These are phyloP conservation scores for Puccinia horiana DNA, from an alignment of 1,284 basidiomycete species.

Conservation along the genomic window DNA sequence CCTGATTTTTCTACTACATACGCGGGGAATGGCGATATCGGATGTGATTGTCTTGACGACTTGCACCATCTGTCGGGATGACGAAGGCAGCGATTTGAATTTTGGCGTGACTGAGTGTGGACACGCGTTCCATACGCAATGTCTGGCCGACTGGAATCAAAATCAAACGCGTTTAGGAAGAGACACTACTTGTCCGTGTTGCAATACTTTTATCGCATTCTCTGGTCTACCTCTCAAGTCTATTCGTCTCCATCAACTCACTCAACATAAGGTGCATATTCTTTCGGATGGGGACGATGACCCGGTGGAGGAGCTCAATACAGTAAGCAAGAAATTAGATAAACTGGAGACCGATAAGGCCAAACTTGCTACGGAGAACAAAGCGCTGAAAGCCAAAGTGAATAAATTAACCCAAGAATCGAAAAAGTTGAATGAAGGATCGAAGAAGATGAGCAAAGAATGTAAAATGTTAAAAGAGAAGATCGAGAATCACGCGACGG, in stretches of 20 bases:
- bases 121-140: conserved; percentile 6
- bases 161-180: neutral
- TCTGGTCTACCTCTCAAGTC: neutral
- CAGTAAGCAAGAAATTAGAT: neutral
- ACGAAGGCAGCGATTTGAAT: neutral
- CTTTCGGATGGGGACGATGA: neutral
- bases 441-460: neutral
- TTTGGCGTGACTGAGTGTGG: neutral
- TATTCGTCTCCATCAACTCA: neutral
- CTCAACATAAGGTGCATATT: neutral
- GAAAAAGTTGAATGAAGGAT: neutral
- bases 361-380: neutral
- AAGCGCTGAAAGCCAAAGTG: neutral
- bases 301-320: neutral
- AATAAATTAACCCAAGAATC: neutral
- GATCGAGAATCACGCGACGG: neutral
- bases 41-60: neutral
- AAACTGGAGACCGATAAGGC: conserved; percentile 3
- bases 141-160: neutral
- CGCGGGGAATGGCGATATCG: neutral
- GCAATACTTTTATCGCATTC: neutral
- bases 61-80: conserved; percentile 14
- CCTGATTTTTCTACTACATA: neutral
- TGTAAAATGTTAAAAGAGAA: neutral
- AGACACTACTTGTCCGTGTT: neutral